phyloP scores from a whole-genome alignment of 2,329 filamentous ascomycete genomes.

The Fusarium mexicanum region DNA sequence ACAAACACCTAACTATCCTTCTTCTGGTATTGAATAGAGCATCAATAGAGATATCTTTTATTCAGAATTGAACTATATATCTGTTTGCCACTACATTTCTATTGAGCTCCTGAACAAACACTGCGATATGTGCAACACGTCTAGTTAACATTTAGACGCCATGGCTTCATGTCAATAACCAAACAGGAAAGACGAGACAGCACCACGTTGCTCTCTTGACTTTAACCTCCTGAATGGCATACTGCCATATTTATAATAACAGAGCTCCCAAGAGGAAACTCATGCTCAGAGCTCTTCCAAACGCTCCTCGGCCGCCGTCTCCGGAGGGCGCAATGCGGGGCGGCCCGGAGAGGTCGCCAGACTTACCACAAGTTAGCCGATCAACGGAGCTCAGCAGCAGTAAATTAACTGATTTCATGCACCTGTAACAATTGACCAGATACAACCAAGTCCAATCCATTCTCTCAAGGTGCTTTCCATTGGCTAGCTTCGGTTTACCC shows the following conservation, averaged over 20 bases:
- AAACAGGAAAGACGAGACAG: neutral
- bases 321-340: conserved; percentile 36
- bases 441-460: neutral
- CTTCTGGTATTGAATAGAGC: conserved; percentile 15
- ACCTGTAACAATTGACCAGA: neutral
- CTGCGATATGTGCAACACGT: neutral
- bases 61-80: neutral
- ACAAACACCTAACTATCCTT: neutral
- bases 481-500: conserved; percentile 11
- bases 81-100: neutral
- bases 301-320: conserved; percentile 10
- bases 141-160: neutral
- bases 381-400: conserved; percentile 35
- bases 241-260: neutral
- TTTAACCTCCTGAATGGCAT: neutral
- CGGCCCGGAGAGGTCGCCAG: conserved; percentile 2
- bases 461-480: conserved; percentile 7
- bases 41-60: neutral
- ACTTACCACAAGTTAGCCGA: conserved; percentile 28
- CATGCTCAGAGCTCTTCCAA: neutral
- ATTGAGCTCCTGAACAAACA: neutral
- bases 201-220: neutral
- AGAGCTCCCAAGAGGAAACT: neutral
- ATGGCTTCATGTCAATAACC: neutral
- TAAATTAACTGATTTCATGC: conserved; percentile 16